These are phyloP conservation scores for Fusarium nygamai DNA, from an alignment of 2,329 filamentous ascomycete genomes.

Conservation along the genomic window DNA sequence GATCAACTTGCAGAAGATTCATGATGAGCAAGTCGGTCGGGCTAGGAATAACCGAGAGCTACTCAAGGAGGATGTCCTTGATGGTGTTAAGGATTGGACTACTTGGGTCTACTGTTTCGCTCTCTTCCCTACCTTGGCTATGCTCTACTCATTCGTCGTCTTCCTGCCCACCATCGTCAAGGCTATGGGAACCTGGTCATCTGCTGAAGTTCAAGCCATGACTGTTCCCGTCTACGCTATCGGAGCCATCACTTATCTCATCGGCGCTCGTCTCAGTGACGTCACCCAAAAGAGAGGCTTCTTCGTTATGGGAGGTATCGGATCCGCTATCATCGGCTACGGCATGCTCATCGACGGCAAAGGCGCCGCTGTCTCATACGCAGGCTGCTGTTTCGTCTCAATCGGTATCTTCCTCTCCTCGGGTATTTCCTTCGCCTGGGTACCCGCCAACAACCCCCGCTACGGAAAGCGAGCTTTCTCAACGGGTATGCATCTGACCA, in stretches of 20 bases:
- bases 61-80: constrained; percentile 38
- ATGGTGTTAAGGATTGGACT: constrained; percentile 64
- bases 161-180: constrained; percentile 76
- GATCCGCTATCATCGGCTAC: constrained; percentile 66
- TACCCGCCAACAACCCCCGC: constrained; percentile 67
- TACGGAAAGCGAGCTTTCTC: constrained; percentile 73
- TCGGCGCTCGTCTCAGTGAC: constrained; percentile 67
- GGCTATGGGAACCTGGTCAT: constrained; percentile 65
- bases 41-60: constrained; percentile 35
- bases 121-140: constrained; percentile 70
- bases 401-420: constrained; percentile 60
- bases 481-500: constrained; percentile 67
- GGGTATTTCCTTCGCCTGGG: constrained; percentile 50
- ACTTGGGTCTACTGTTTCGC: constrained; percentile 68
- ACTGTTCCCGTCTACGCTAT: constrained; percentile 75
- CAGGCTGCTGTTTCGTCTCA: constrained; percentile 69
- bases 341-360: constrained; percentile 65
- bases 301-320: constrained; percentile 62
- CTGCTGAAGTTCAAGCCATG: constrained; percentile 69
- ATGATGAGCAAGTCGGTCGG: constrained; percentile 57
- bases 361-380: constrained; percentile 67
- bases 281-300: constrained; percentile 64
- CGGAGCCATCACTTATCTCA: constrained; percentile 69
- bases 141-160: constrained; percentile 74
- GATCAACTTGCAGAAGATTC: constrained; percentile 62